A percentile compares a stretch with the other conserved stretches of the same genome.
These are phyloP conservation scores for Cucurbitaria berberidis DNA, from an alignment of 2,329 filamentous ascomycete genomes.

Conservation along the genomic window DNA sequence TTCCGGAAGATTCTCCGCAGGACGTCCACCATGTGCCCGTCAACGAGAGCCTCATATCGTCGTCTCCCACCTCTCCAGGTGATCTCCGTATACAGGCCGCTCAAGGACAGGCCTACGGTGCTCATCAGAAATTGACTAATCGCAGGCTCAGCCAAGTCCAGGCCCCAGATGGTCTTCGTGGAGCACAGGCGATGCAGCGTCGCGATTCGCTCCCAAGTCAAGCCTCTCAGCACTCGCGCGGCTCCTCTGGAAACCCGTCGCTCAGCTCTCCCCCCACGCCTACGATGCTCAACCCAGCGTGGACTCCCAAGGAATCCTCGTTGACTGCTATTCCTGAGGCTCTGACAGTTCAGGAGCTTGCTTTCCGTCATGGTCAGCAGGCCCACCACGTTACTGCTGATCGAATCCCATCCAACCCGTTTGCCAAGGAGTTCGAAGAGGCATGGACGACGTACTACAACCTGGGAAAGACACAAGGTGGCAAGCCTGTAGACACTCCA, in stretches of 20 bases:
- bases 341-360: conserved; percentile 30
- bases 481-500: conserved; percentile 6
- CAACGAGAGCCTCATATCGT: neutral
- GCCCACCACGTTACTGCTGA: conserved; percentile 11
- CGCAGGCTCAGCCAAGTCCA: conserved; percentile 1
- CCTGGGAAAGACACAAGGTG: conserved; percentile 21
- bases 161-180: neutral
- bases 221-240: conserved; percentile 1
- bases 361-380: conserved; percentile 32
- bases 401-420: conserved; percentile 23
- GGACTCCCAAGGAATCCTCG: conserved; percentile 3
- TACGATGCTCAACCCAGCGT: conserved; percentile 2
- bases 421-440: conserved; percentile 18
- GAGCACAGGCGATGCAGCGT: neutral
- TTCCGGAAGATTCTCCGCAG: conserved; percentile 2
- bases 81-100: neutral
- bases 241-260: conserved; percentile 2
- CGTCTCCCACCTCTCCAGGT: conserved; percentile 1
- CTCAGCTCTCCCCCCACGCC: conserved; percentile 8
- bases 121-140: conserved; percentile 5
- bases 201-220: conserved; percentile 9
- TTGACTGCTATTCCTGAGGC: conserved; percentile 25
- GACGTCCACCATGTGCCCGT: conserved; percentile 2
- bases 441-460: conserved; percentile 28
- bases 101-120: conserved; percentile 5